These are phyloP conservation scores for Murraya koenigii DNA, from an alignment of 345 rosid genomes.

Conservation along the genomic window DNA sequence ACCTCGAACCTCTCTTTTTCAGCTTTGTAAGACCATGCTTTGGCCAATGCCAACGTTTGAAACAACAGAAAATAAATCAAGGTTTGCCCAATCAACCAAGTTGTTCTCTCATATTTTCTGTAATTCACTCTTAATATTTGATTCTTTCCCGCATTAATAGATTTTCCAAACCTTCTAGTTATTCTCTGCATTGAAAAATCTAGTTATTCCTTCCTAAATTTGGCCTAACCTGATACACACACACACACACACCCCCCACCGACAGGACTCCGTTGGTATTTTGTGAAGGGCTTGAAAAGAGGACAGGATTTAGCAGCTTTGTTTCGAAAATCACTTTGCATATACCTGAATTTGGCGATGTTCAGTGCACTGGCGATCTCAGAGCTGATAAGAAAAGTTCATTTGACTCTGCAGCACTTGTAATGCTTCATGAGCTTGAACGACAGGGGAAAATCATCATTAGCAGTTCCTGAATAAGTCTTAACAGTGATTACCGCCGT, in stretches of 20 bases:
- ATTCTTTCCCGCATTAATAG: background rate
- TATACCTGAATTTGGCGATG: slow-evolving; percentile 45
- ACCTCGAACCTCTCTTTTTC: slow-evolving; percentile 61
- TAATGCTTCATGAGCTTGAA: slow-evolving; percentile 57
- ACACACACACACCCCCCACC: background rate
- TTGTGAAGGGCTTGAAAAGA: slow-evolving; percentile 36
- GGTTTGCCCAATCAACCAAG: slow-evolving; percentile 27
- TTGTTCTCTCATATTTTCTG: background rate
- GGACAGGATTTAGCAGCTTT: slow-evolving; percentile 50
- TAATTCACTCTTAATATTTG: background rate
- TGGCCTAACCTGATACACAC: background rate
- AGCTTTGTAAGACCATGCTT: slow-evolving; percentile 69
- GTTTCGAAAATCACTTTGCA: slow-evolving; percentile 46
- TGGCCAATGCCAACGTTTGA: slow-evolving; percentile 73
- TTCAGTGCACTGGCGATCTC: slow-evolving; percentile 53
- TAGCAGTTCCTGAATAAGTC: slow-evolving; percentile 3
- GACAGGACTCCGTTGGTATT: slow-evolving; percentile 51
- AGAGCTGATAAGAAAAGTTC: slow-evolving; percentile 87
- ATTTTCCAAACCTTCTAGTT: background rate
- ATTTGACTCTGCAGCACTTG: slow-evolving; percentile 68
- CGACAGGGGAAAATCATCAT: slow-evolving; percentile 46
- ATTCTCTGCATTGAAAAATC: background rate
- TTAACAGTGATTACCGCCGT: background rate
- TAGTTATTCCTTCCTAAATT: background rate
- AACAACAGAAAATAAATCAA: slow-evolving; percentile 48